phyloP scores from a whole-genome alignment of 306 rosid species.

The Pachyrhizus erosus region DNA sequence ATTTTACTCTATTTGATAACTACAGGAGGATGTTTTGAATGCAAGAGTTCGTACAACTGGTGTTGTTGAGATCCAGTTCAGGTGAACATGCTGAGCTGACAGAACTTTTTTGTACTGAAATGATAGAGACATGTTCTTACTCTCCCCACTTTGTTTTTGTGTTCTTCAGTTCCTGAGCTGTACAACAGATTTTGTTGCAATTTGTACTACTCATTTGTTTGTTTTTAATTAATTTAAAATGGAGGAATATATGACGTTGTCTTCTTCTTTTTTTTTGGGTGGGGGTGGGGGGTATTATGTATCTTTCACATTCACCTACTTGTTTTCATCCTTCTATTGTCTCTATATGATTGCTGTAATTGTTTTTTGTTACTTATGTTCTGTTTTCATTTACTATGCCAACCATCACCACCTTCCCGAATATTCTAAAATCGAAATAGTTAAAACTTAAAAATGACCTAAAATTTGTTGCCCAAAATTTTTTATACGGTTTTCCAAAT shows the following conservation, averaged over 20 bases:
- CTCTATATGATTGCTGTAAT: neutral
- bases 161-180: neutral
- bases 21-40: constrained; percentile 92
- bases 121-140: neutral
- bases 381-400: neutral
- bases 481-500: neutral
- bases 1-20: constrained; percentile 37
- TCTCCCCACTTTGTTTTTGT: neutral
- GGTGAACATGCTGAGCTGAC: constrained; percentile 57
- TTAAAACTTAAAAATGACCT: neutral
- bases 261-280: neutral
- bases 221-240: neutral
- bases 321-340: neutral
- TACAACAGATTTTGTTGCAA: constrained; percentile 5
- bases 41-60: constrained; percentile 99
- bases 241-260: neutral
- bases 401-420: neutral
- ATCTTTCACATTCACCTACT: neutral
- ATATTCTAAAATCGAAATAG: neutral
- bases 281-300: neutral
- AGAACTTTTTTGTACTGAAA: constrained; percentile 21
- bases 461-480: neutral
- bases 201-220: neutral
- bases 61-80: constrained; percentile 99
- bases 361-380: neutral